A percentile compares a stretch with the other conserved stretches of the same genome.
These are phyloP conservation scores for Sungouiella thailandica DNA, from an alignment of 805 yeast genomes.

Conservation along the genomic window DNA sequence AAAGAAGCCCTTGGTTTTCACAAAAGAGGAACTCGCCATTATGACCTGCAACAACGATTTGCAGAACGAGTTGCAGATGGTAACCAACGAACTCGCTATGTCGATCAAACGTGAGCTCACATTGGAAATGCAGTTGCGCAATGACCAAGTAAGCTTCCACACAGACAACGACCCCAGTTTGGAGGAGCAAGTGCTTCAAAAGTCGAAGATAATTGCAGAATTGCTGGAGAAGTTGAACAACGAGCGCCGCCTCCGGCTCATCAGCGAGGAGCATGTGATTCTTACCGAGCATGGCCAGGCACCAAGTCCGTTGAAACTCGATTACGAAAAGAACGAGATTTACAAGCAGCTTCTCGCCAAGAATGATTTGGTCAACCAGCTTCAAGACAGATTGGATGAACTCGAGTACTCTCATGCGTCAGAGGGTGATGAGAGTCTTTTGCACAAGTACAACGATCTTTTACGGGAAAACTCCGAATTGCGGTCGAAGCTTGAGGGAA, in stretches of 20 bases:
- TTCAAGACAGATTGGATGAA: conserved; percentile 42
- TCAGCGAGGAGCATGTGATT: conserved; percentile 67
- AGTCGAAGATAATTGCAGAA: conserved; percentile 36
- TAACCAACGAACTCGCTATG: conserved; percentile 67
- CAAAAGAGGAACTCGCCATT: conserved; percentile 58
- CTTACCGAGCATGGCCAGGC: conserved; percentile 47
- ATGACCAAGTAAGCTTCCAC: no score
- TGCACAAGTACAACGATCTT: conserved; percentile 36
- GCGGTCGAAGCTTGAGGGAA: conserved; percentile 16
- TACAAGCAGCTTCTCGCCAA: conserved; percentile 43
- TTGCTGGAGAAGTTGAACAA: conserved; percentile 54
- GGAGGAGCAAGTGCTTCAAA: conserved; percentile 27
- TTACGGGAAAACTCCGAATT: conserved; percentile 38
- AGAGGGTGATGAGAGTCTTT: conserved; percentile 30
- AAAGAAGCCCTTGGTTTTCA: conserved; percentile 28
- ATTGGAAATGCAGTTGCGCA: conserved; percentile 42
- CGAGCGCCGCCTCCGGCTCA: conserved; percentile 60
- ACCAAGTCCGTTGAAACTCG: conserved; percentile 52
- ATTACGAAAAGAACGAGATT: conserved; percentile 52
- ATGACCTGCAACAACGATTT: conserved; percentile 56
- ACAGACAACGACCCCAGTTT: neutral
- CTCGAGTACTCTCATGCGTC: conserved; percentile 16
- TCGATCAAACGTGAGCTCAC: conserved; percentile 67
- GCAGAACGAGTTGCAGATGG: conserved; percentile 59
- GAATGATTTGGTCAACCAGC: conserved; percentile 44